These are phyloP conservation scores for Odontarrhena argentea DNA, from an alignment of 345 rosid species.

Conservation along the genomic window DNA sequence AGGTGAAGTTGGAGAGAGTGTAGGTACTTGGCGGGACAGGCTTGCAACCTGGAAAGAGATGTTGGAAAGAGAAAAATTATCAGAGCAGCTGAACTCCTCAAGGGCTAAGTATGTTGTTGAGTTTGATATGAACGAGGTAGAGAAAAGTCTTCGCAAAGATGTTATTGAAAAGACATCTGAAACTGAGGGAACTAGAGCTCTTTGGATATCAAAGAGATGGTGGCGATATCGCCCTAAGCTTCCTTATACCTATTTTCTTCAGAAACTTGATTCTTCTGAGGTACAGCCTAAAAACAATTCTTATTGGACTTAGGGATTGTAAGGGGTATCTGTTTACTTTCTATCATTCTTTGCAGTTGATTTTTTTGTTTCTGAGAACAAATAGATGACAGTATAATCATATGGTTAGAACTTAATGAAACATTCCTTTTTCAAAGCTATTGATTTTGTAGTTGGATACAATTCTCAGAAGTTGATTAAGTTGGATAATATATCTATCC, in stretches of 20 bases:
- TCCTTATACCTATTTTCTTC: constrained; percentile 89
- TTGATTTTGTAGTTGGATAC: not conserved
- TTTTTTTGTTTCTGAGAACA: constrained; percentile 5
- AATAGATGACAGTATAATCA: not conserved
- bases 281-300: constrained; percentile 41
- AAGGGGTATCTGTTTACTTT: not conserved
- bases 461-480: too few species aligned
- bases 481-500: constrained; percentile 3
- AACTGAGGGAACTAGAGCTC: constrained; percentile 71
- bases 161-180: constrained; percentile 61
- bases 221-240: constrained; percentile 95
- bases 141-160: constrained; percentile 88
- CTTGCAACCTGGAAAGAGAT: constrained; percentile 73
- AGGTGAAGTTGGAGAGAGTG: constrained; percentile 53
- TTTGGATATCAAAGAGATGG: constrained; percentile 99
- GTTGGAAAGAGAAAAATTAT: constrained; percentile 63
- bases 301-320: constrained; percentile 6
- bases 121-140: constrained; percentile 97
- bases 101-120: constrained; percentile 83
- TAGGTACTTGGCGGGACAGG: constrained; percentile 76
- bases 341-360: constrained; percentile 5
- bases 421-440: not conserved
- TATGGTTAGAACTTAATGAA: not conserved
- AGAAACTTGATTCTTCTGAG: constrained; percentile 90
- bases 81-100: constrained; percentile 62